Conservation (phyloP, 1,284 basidiomycete species). For the Apiotrichum akiyoshidainum region DNA sequence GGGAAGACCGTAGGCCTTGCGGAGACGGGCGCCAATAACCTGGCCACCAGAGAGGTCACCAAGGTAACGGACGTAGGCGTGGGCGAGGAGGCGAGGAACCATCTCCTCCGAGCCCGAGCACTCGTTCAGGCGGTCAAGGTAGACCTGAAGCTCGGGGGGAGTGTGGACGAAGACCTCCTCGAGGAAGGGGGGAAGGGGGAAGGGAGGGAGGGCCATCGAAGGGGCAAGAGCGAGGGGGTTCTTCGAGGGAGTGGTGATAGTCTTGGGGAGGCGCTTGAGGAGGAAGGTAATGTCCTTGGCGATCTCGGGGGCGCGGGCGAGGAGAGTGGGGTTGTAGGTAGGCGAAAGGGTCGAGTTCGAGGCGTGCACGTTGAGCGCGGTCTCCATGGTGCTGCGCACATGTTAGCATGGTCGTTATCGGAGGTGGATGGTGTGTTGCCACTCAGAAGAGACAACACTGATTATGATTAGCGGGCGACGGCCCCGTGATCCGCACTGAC, state of each 20-base stretch:
- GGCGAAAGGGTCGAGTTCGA: constrained; percentile 62
- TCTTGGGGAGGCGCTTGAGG: constrained; percentile 49
- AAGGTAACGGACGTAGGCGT: constrained; percentile 80
- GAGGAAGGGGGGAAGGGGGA: constrained; percentile 53
- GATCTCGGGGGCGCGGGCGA: constrained; percentile 61
- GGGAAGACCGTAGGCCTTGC: constrained; percentile 65
- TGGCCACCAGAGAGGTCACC: constrained; percentile 81
- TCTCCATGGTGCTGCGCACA: constrained; percentile 60
- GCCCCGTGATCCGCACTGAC: too few species aligned
- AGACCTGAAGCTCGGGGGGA: constrained; percentile 58
- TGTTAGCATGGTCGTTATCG: background rate
- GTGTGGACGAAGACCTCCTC: constrained; percentile 48
- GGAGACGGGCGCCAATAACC: constrained; percentile 62
- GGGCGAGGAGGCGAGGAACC: constrained; percentile 66
- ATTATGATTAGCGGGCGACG: too few species aligned
- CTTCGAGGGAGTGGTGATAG: background rate
- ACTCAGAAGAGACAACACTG: too few species aligned
- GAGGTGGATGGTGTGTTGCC: background rate
- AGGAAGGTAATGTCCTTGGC: constrained; percentile 66
- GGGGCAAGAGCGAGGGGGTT: constrained; percentile 9
- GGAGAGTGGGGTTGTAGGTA: constrained; percentile 67
- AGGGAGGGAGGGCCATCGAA: constrained; percentile 54
- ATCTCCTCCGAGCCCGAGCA: constrained; percentile 53
- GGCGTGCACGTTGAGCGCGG: constrained; percentile 62
- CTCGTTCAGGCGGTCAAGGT: constrained; percentile 56